Conservation (phyloP, 192 early-diverging fungal genomes). For the Rhizophagus clarus region DNA sequence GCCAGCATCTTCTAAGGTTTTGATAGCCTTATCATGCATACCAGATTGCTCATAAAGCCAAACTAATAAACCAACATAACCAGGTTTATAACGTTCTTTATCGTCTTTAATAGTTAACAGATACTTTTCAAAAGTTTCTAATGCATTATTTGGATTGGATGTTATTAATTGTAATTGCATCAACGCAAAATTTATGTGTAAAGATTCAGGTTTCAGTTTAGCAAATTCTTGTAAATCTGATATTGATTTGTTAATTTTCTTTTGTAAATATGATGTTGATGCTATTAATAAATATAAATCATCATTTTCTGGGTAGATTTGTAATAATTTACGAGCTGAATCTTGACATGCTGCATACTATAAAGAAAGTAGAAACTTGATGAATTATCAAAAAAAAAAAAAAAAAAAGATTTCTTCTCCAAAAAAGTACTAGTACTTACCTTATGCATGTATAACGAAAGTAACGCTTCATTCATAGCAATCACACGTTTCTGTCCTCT, state of each 20-base stretch:
- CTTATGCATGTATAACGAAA: conserved; percentile 59
- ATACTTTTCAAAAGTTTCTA: conserved; percentile 50
- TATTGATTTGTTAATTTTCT: conserved; percentile 57
- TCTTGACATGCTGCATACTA: conserved; percentile 58
- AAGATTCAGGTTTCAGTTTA: conserved; percentile 41
- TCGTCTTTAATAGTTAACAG: conserved; percentile 40
- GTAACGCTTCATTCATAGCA: conserved; percentile 63
- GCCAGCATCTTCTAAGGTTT: conserved; percentile 58
- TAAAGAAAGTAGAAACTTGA: too few species aligned
- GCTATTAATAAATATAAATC: conserved; percentile 61
- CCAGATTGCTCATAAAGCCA: conserved; percentile 71
- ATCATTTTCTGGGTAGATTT: conserved; percentile 65
- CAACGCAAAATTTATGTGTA: conserved; percentile 63
- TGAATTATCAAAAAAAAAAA: neutral
- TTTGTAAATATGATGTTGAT: conserved; percentile 52
- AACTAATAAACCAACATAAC: conserved; percentile 66
- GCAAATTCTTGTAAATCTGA: conserved; percentile 56
- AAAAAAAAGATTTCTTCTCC: too few species aligned
- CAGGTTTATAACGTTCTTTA: conserved; percentile 54
- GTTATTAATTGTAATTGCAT: conserved; percentile 60
- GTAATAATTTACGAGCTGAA: conserved; percentile 47
- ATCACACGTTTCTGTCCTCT: conserved; percentile 59
- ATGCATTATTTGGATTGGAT: conserved; percentile 50
- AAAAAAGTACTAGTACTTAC: conserved; percentile 10
- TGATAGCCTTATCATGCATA: conserved; percentile 59